Base-by-base conservation (phyloP, 495 filamentous ascomycete species). In the Aspergillus ostianus region DNA sequence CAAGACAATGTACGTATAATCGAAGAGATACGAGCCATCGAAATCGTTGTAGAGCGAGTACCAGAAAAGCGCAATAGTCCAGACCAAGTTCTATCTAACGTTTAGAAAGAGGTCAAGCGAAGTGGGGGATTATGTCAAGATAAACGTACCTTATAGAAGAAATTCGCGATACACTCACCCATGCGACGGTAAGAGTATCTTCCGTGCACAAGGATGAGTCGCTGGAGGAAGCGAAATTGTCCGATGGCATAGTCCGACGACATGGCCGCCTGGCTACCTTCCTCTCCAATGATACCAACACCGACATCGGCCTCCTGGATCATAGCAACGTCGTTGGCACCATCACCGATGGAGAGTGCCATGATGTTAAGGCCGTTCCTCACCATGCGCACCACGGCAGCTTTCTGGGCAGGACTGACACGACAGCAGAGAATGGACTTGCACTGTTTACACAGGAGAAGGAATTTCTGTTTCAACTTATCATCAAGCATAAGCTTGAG, bases 271-370 rank as follows among this genome's bases (percentile, higher is more conserved):
- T 96, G 92, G 70, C 95, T 83, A 56, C 95, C 95, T 82, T 99
- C 95, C 62, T 92, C 91, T 74, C 95, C 95, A 60, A 95, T 93
- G 73, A 99, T 97, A 72, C 95, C 95, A 56, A 99, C 93, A 72
- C 95, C 95, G 19, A 98, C 91, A 74, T 99, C 92, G 5, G 95
- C 95, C 74, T 98, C 93, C 74, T 99, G 95, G 70, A 99, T 99
- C 95, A 99, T 99, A 44, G 95, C 95, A 61, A 98, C 95, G 75
- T 99, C 95, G 74, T 98, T 99, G 59, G 95, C 95, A 69, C 94
- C 95, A 74, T 99, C 95, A 59, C 95, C 95, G 54, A 99, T 89
- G 1, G 93, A 92, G 47, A 99, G 83, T 7, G 94, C 97, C 88
- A 99, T 96, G 72, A 98, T 93, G 72, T 97, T 91, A 44, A 99